Percentiles rank a stretch among this genome's conserved stretches.
phyloP scores from a whole-genome alignment of 106 monocot genomes.

The Narthecium ossifragum region DNA sequence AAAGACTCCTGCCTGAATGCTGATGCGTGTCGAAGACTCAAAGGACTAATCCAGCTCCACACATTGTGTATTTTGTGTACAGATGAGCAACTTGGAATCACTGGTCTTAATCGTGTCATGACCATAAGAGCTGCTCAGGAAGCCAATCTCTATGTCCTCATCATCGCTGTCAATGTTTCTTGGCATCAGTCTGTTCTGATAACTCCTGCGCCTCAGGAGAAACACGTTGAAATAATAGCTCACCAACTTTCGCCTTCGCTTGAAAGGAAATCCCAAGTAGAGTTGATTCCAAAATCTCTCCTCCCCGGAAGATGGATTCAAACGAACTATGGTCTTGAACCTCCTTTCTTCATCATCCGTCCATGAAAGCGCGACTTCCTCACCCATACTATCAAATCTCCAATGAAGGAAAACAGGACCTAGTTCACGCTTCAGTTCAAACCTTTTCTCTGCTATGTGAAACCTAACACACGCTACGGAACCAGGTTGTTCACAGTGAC shows the following conservation, averaged over 20 bases:
- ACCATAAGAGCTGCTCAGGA: constrained; percentile 42
- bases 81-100: constrained; percentile 18
- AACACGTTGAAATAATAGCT: constrained; percentile 97
- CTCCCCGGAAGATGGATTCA: constrained; percentile 14
- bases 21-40: no score
- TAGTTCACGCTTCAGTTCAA: constrained; percentile 56
- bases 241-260: constrained; percentile 39
- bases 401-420: constrained; percentile 52
- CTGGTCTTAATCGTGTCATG: constrained; percentile 14
- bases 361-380: constrained; percentile 90
- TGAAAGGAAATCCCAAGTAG: constrained; percentile 29
- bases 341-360: constrained; percentile 57
- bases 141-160: constrained; percentile 63
- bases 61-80: constrained; percentile 61
- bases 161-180: constrained; percentile 75
- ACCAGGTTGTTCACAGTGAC: constrained; percentile 34
- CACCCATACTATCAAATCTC: constrained; percentile 84
- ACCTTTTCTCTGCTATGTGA: constrained; percentile 75
- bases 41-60: constrained; percentile 40
- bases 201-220: constrained; percentile 54
- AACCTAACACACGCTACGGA: constrained; percentile 72
- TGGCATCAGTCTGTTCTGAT: constrained; percentile 72
- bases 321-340: constrained; percentile 45
- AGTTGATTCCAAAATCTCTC: constrained; percentile 57
- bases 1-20: no score